Conservation (phyloP, 2,329 filamentous ascomycete species). For the Colletotrichum nymphaeae region DNA sequence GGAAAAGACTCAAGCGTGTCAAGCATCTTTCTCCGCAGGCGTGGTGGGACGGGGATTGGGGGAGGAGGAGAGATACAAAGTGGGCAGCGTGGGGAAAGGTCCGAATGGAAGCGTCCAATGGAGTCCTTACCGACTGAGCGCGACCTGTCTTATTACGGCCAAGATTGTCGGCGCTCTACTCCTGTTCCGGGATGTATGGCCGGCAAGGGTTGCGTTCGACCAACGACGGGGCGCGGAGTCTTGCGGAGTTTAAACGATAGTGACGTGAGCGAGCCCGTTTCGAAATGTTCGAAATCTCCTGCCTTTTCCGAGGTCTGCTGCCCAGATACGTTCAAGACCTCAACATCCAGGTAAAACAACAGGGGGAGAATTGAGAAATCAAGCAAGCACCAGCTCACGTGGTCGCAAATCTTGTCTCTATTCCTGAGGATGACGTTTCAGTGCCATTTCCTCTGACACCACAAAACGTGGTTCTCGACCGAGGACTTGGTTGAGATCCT, state of each 20-base stretch:
- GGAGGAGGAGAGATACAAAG: background rate
- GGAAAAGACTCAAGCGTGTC: background rate
- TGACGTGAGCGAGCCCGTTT: slow-evolving; percentile 28
- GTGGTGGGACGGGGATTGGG: background rate
- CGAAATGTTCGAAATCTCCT: slow-evolving; percentile 22
- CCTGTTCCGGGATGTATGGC: slow-evolving; percentile 7
- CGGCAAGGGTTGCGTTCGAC: background rate
- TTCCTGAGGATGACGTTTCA: slow-evolving; percentile 11
- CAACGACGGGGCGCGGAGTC: slow-evolving; percentile 19
- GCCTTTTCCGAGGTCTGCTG: background rate
- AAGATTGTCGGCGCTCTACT: slow-evolving; percentile 1
- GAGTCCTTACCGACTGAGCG: background rate
- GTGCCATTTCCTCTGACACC: slow-evolving; percentile 2
- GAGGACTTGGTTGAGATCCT: background rate
- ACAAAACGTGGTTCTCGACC: slow-evolving; percentile 7
- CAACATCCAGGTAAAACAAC: background rate
- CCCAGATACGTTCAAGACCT: background rate
- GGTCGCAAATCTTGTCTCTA: background rate
- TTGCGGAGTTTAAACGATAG: slow-evolving; percentile 30
- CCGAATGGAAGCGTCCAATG: slow-evolving; percentile 8
- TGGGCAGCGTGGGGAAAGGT: slow-evolving; percentile 14
- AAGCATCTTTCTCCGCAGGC: background rate
- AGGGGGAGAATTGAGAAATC: too few relatives aligned
- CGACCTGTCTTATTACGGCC: background rate
- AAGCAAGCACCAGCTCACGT: background rate